Conservation (phyloP, 2,329 filamentous ascomycete species). For the Neoscytalidium dimidiatum region DNA sequence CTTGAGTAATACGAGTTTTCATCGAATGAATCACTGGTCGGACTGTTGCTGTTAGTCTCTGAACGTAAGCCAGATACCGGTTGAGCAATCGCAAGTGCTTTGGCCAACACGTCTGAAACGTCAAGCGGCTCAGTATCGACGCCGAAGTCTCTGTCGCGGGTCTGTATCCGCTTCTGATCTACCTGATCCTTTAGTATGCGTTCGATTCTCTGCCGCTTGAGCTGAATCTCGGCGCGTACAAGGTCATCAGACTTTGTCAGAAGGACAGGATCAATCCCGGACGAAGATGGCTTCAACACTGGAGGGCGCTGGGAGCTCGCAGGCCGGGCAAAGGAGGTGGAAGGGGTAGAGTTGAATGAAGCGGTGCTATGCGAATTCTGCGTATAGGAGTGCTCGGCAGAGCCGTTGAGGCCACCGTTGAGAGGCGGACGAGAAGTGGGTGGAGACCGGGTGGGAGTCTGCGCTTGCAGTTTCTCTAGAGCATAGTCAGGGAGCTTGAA, state of each 20-base stretch:
- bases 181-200: slow-evolving; percentile 74
- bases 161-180: slow-evolving; percentile 60
- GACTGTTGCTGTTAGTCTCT: slow-evolving; percentile 60
- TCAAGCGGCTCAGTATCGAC: slow-evolving; percentile 50
- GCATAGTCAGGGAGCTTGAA: slow-evolving; percentile 60
- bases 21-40: slow-evolving; percentile 81
- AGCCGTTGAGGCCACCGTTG: slow-evolving; percentile 16
- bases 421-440: slow-evolving; percentile 26
- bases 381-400: slow-evolving; percentile 1
- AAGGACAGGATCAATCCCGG: slow-evolving; percentile 78
- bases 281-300: slow-evolving; percentile 50
- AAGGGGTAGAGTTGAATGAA: slow-evolving; percentile 26
- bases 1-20: slow-evolving; percentile 97
- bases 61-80: slow-evolving; percentile 61
- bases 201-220: slow-evolving; percentile 82
- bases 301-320: slow-evolving; percentile 4
- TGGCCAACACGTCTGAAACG: slow-evolving; percentile 43
- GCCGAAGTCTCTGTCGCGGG: slow-evolving; percentile 50
- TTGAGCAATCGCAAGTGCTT: slow-evolving; percentile 74
- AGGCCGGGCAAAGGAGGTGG: slow-evolving; percentile 14
- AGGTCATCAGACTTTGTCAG: slow-evolving; percentile 84
- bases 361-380: slow-evolving; percentile 7
- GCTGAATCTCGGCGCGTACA: slow-evolving; percentile 76
- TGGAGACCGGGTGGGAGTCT: slow-evolving; percentile 7
- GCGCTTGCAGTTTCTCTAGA: slow-evolving; percentile 42